Base-by-base conservation (phyloP, 495 filamentous ascomycete genomes). In the Aspergillus sclerotioniger region DNA sequence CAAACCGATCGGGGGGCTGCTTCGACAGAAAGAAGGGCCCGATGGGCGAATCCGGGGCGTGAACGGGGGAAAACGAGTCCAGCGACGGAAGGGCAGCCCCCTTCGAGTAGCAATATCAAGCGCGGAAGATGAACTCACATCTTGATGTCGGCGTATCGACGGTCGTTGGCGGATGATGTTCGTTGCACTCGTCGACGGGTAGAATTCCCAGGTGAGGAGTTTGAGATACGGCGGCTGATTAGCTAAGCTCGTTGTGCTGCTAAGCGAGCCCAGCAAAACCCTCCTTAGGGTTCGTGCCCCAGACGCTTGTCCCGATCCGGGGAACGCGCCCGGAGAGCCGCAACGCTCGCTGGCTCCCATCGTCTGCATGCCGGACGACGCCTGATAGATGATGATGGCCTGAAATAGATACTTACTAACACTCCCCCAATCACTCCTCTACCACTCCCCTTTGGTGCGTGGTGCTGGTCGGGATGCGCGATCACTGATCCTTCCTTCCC, bases 141-240 rank as follows among this genome's bases (percentile, higher is more conserved):
- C 76, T 79, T 78, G 76, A 78, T 72, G 76, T 76, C 76, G 75
- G 76, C 74, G 75, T 79, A 73, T 77, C 73, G 76, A 79, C 76
- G 75, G 76, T 79, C 76, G 73, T 76, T 78, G 74, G 75, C 73
- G 72, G 75, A 73, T 76, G 71, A 74, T 73, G 75, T 78, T 79
- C 76, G 76, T 77, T 69, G 73, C 73, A 74, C 75, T 77, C 65
- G 66, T 54, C 69, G 65, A 71, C 69, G 64, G 69, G 67, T 63
- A 54, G 70, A 74, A 78, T 68, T 73, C 71, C 67, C 60, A 67
- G 57, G 67, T 70, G 75, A 77, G 74, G 69, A 76, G 72, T 76
- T 76, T 74, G 71, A 75, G 74, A 61, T 66, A 55, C 59, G 66
- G 44, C 67, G 70, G 63, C 59, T 65, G 75, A 72, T 78, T 79